These are phyloP conservation scores for Lasiosphaeria miniovina DNA, from an alignment of 495 filamentous ascomycete genomes.

Conservation along the genomic window DNA sequence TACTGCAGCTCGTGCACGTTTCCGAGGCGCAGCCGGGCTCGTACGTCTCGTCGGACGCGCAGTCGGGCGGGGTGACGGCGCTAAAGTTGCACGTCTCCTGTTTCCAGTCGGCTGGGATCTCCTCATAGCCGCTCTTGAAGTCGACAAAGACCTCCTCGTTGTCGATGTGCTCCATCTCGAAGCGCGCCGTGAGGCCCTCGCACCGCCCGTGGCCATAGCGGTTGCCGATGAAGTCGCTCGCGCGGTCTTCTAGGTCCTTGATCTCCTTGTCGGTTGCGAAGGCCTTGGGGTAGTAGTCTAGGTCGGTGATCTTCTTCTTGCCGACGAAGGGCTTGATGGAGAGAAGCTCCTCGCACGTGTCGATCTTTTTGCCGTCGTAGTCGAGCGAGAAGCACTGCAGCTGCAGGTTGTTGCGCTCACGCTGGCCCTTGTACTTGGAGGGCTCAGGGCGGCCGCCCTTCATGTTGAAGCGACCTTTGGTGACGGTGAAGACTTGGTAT, in stretches of 20 bases:
- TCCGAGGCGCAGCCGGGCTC: constrained; percentile 27
- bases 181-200: no score
- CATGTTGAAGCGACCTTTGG: constrained; percentile 9
- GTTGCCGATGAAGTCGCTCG: no score
- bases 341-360: constrained; percentile 33
- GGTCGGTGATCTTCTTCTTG: constrained; percentile 44
- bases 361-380: constrained; percentile 54
- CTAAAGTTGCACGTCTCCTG: no score
- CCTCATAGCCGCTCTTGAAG: no score
- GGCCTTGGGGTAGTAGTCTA: constrained; percentile 23
- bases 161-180: no score
- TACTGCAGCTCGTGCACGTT: constrained; percentile 39
- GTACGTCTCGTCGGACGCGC: background rate
- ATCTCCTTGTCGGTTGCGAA: background rate
- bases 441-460: background rate
- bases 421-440: no score
- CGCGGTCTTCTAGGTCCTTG: no score
- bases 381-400: constrained; percentile 42
- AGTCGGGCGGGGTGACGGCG: no score
- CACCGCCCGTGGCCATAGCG: no score
- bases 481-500: constrained; percentile 9
- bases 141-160: no score
- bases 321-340: constrained; percentile 45
- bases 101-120: no score
- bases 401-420: constrained; percentile 5